phyloP scores from a whole-genome alignment of 805 yeast species.

The Isabelozyma pseudorhagii region DNA sequence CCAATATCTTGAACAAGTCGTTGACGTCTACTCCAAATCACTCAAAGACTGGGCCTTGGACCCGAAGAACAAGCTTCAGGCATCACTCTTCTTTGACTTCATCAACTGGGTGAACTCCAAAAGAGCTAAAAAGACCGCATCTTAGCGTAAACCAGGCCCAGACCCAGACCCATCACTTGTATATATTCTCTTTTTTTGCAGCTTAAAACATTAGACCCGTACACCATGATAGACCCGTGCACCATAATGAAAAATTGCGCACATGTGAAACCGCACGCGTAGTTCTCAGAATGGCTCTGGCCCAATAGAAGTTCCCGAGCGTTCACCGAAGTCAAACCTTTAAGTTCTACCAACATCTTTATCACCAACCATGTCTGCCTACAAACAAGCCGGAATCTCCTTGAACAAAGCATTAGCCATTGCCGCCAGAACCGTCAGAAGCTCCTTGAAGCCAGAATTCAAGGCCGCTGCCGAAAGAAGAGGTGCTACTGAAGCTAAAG shows the following conservation, averaged over 20 bases:
- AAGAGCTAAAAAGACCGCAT: background rate
- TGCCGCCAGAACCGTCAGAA: conserved; percentile 86
- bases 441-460: conserved; percentile 81
- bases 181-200: background rate
- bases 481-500: conserved; percentile 70
- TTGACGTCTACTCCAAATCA: conserved; percentile 54
- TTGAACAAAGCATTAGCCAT: conserved; percentile 87
- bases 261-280: background rate
- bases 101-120: conserved; percentile 72
- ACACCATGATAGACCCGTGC: background rate
- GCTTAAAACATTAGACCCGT: background rate
- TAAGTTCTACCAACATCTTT: background rate
- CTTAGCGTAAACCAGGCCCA: too few species aligned
- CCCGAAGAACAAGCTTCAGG: conserved; percentile 44
- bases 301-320: background rate
- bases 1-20: conserved; percentile 38
- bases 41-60: conserved; percentile 60
- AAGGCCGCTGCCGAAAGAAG: conserved; percentile 72
- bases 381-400: conserved; percentile 48
- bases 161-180: background rate
- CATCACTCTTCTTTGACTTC: conserved; percentile 68
- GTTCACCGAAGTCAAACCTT: background rate
- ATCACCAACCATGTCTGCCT: conserved; percentile 37
- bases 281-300: background rate
- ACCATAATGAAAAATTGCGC: background rate